Conservation (phyloP, 306 rosid species). For the Adenanthera pavonina region DNA sequence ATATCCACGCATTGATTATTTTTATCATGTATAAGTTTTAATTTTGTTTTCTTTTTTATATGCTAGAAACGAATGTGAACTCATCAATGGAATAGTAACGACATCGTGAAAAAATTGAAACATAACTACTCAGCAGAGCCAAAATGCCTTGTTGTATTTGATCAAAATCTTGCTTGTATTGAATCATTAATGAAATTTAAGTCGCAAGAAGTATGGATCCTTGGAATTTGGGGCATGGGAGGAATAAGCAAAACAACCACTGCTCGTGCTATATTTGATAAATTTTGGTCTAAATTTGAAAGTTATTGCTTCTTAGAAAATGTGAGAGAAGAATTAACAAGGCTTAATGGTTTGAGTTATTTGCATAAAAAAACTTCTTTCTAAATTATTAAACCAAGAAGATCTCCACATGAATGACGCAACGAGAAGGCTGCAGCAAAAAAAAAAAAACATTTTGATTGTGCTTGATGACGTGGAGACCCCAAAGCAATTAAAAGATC, state of each 20-base stretch:
- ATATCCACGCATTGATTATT: neutral
- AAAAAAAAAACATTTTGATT: neutral
- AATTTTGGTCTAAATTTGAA: neutral
- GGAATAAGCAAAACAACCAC: constrained; percentile 1
- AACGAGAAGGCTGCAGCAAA: neutral
- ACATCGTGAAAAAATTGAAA: neutral
- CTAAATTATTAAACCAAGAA: neutral
- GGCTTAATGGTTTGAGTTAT: neutral
- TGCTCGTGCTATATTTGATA: neutral
- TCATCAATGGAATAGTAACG: neutral
- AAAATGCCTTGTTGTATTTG: neutral
- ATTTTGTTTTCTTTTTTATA: neutral
- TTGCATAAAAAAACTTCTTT: neutral
- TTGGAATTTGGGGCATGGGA: neutral
- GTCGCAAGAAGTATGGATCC: neutral
- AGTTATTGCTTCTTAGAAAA: neutral
- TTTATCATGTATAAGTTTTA: too few relatives aligned
- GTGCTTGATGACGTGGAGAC: constrained; percentile 36
- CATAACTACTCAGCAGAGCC: neutral
- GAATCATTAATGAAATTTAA: neutral
- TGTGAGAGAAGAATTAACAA: neutral
- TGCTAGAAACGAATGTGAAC: neutral
- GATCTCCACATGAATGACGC: neutral
- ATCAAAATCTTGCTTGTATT: neutral
- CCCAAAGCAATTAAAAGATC: neutral